Base-by-base conservation (phyloP, 2,329 filamentous ascomycete genomes). In the Teratosphaeria nubilosa region DNA sequence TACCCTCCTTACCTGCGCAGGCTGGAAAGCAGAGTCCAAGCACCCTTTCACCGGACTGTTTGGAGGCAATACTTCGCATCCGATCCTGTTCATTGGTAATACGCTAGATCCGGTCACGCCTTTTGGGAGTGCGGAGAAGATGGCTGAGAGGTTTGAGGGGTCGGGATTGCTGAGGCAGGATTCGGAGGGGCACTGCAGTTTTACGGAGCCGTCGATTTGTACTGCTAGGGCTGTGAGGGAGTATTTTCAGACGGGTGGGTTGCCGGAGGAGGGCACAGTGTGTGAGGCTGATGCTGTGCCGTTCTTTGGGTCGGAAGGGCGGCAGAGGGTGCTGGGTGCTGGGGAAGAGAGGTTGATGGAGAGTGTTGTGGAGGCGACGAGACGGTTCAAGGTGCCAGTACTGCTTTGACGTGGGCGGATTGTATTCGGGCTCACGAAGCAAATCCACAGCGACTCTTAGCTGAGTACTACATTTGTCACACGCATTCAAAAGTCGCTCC, bases 41-140 rank as follows among this genome's bases (percentile, higher is more conserved):
- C 24, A 82, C 77, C 9, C 72, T 14, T 56, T 56, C 54, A 24
- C 27, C 11, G 54, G 54, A 22, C 54, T 41, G 13, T 56, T 56
- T 24, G 41, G 41, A 22, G 41, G 41, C 41, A 56, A 51, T 27
- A 51, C 41, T 16, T 56, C 75, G 7, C 76, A 80, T 61, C 83
- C 82, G 0, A 72, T 86, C 30, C 73, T 86, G 9, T 81, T 83
- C 64, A 70, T 85, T 16, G 78, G 77, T 32, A 84, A 81, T 64
- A 79, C 77, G 0, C 74, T 79, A 10, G 83, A 86, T 58, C 83
- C 83, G 0, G 80, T 86, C 0, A 85, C 82, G 0, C 82, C 82
- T 1, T 68, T 85, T 5, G 63, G 66, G 51, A 75, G 76, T 45
- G 80, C 76, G 1, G 68, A 76, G 20, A 70, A 71, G 76, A 75